Evolutionary conservation across 257 asterid genomes (phyloP), one percentile per base, ranked within the genome.

Genomic region (Parsonsia alboflavescens): DNA sequence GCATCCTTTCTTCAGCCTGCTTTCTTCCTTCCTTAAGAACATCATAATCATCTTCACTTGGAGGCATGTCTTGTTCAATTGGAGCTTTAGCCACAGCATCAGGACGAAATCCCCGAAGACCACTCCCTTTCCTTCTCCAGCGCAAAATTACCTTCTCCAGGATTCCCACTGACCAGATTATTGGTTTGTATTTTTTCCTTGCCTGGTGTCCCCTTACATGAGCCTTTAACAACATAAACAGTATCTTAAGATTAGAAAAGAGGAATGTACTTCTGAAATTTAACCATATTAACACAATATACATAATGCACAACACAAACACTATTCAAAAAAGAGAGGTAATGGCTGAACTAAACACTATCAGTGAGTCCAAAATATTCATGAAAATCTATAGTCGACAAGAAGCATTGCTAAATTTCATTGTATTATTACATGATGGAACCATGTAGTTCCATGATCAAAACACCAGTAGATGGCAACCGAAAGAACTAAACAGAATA

Each of bases 201-300:
- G 73, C 98, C 80, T 94, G 98, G 80, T 94, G 97, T 53, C 98
- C 98, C 85, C 98, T 90, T 48, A 94, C 93, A 88, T 90, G 98
- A 84, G 98, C 98, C 98, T 93, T 72, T 10, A n/a, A 67, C 68
- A 71, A 79, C 80, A 84, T 65, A 77, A 78, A 78, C 59, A 82
- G 71, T 65, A 22, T 39, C 5, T 10, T 65, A 10, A 65, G 70
- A 10, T 10, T 22, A 45, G 13, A 44, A 68, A 4, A 42, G 0
- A 28, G 6, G 17, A 52, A 4, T 52, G 24, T n/a, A 45, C n/a
- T 46, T 1, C 57, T 26, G 58, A 50, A 48, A 36, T 58, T 21
- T 36, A 65, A 46, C 24, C 33, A 70, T 39, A 39, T 70, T 59
- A 58, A 70, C 26, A 56, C 41, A 52, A 61, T 17, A 15, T 42